Percentiles rank a stretch among this genome's conserved stretches.
Evolutionary conservation across 306 rosid species (phyloP).

Genomic region (Comarum palustre): DNA sequence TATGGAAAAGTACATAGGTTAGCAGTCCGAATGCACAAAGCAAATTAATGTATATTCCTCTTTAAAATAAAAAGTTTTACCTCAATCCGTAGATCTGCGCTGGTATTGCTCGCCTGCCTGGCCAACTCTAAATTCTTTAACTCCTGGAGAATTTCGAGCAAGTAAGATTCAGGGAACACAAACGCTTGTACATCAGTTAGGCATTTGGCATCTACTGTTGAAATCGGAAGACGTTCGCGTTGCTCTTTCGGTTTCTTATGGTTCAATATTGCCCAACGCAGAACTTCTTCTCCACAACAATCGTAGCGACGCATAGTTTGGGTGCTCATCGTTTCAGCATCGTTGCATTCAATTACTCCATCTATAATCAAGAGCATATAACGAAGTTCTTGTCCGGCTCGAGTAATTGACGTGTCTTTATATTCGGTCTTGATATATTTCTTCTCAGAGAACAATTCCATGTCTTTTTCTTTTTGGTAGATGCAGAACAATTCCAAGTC

Average conservation of each 20-base stretch:
- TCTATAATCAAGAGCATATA: neutral
- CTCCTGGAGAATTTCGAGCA: neutral
- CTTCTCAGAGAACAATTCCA: neutral
- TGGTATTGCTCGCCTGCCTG: neutral
- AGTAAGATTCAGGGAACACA: rapidly evolving
- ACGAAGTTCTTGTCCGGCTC: constrained; percentile 1
- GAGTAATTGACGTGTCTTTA: neutral
- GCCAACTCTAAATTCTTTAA: neutral
- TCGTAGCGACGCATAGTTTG: neutral
- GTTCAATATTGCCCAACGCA: neutral
- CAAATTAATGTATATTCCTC: too few species aligned
- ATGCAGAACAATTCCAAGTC: neutral
- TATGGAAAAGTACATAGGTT: too few species aligned
- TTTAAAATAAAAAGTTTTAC: too few species aligned
- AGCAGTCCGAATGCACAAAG: too few species aligned
- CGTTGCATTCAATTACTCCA: neutral
- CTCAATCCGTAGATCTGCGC: too few species aligned
- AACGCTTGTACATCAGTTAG: neutral
- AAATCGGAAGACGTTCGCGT: neutral
- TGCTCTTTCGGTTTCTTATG: neutral
- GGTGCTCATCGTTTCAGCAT: neutral
- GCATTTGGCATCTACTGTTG: neutral
- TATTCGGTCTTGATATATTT: rapidly evolving
- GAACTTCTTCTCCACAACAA: neutral
- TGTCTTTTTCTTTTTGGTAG: too few species aligned